Evolutionary conservation across 2,329 filamentous ascomycete genomes (phyloP).

Genomic region (Ilyonectria sp.): DNA sequence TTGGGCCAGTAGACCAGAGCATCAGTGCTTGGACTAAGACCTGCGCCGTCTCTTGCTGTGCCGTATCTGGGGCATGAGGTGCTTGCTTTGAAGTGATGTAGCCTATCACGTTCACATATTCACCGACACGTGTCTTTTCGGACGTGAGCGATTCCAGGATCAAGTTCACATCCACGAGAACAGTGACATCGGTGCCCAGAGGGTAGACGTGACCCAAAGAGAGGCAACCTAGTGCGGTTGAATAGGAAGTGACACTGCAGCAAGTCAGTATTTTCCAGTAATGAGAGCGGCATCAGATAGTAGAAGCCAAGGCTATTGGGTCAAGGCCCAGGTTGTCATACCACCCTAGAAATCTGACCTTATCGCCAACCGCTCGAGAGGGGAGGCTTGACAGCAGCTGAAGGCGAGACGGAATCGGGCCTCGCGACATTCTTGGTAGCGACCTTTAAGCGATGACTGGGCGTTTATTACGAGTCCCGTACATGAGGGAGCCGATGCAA

Average conservation of each 20-base stretch:
- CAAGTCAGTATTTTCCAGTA: slow-evolving; percentile 47
- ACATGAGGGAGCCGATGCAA: slow-evolving; percentile 16
- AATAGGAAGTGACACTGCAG: slow-evolving; percentile 66
- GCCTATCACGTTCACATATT: slow-evolving; percentile 92
- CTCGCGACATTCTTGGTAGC: slow-evolving; percentile 62
- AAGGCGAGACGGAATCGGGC: slow-evolving; percentile 75
- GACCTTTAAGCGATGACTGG: slow-evolving; percentile 3
- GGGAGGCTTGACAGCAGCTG: slow-evolving; percentile 77
- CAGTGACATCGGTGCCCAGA: slow-evolving; percentile 60
- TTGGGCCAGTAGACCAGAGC: slow-evolving; percentile 81
- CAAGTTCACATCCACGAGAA: slow-evolving; percentile 79
- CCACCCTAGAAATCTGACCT: slow-evolving; percentile 95
- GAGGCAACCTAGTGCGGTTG: slow-evolving; percentile 71
- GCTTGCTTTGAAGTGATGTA: slow-evolving; percentile 70
- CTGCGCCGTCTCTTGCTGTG: slow-evolving; percentile 33
- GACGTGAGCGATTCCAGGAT: slow-evolving; percentile 76
- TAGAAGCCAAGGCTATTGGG: slow-evolving; percentile 13
- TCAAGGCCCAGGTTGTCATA: slow-evolving; percentile 62
- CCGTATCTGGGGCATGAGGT: slow-evolving; percentile 22
- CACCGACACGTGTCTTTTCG: slow-evolving; percentile 78
- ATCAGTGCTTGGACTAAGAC: slow-evolving; percentile 80
- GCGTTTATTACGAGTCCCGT: slow-evolving; percentile 22
- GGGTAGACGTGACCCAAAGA: slow-evolving; percentile 79
- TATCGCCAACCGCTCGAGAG: slow-evolving; percentile 70
- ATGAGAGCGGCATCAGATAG: slow-evolving; percentile 22